Evolutionary conservation across 352 stramenopile genomes (phyloP).

Genomic region (Phytophthora rubi): DNA sequence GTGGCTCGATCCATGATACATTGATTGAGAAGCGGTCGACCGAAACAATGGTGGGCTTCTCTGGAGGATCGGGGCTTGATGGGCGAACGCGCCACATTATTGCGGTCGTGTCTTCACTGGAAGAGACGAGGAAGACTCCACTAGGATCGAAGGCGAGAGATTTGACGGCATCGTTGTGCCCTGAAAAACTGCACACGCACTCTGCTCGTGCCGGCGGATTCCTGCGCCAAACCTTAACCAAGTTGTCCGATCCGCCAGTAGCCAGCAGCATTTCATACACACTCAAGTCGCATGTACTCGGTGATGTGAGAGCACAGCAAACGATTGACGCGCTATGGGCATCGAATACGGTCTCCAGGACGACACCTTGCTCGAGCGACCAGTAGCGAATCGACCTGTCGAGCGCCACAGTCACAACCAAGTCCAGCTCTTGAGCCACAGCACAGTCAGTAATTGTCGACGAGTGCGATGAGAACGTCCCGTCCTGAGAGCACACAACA

Average conservation of each 20-base stretch:
- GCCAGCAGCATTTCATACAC: slow-evolving; percentile 49
- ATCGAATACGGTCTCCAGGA: slow-evolving; percentile 49
- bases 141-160: slow-evolving; percentile 48
- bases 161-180: slow-evolving; percentile 56
- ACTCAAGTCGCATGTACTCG: slow-evolving; percentile 27
- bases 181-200: slow-evolving; percentile 52
- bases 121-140: slow-evolving; percentile 60
- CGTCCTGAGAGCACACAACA: slow-evolving; percentile 29
- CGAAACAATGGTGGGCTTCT: slow-evolving; percentile 25
- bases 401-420: slow-evolving; percentile 57
- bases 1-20: slow-evolving; percentile 53
- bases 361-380: slow-evolving; percentile 37
- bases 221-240: slow-evolving; percentile 68
- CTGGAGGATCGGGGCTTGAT: slow-evolving; percentile 50
- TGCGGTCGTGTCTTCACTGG: slow-evolving; percentile 55
- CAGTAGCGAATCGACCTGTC: slow-evolving; percentile 62
- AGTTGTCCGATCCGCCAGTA: slow-evolving; percentile 64
- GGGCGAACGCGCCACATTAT: slow-evolving; percentile 62
- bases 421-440: slow-evolving; percentile 42
- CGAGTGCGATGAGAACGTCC: slow-evolving; percentile 54
- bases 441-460: slow-evolving; percentile 51
- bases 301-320: slow-evolving; percentile 46
- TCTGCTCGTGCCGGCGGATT: slow-evolving; percentile 16
- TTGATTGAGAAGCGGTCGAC: slow-evolving; percentile 59
- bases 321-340: slow-evolving; percentile 56